Evolutionary conservation across 306 rosid genomes (phyloP), one percentile per base, ranked within the genome.

Genomic region (Inga oerstediana): DNA sequence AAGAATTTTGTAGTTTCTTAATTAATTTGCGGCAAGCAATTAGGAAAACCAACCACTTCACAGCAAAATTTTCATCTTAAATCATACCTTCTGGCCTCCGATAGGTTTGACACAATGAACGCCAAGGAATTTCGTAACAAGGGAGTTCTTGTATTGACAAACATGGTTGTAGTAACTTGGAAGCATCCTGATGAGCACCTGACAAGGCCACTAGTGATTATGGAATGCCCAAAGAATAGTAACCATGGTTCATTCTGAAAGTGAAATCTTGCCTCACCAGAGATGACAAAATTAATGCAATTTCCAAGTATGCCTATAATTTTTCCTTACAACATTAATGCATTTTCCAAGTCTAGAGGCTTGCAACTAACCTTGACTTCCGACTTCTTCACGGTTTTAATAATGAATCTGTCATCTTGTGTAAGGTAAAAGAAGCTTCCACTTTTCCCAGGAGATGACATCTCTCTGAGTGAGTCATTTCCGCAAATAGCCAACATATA

Each of bases 131-230:
- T 89, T 89, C 1, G 89, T 89, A n/a, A 89, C 86, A 75, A 89
- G 51, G 20, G 92, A 87, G 66, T 89, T 89, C 83, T 75, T 87
- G 89, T 87, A 80, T 77, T 85, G 92, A 83, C 41, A 74, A 79
- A 89, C 87, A 87, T 89, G 90, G 68, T 85, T 80, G 79, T 80
- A 65, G 84, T 89, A 89, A 83, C 86, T 85, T 3, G 85, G 84
- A 80, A 89, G 92, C 92, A 89, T 89, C 87, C 86, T 83, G 72
- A 87, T 87, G 49, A 89, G 90, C 84, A 89, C 90, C 92, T 89
- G 88, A 80, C 74, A 85, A 39, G 49, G 73, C 69, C 69, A 71
- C 89, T 81, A 80, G 77, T 67, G 83, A 73, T 74, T 44, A 80
- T 74, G 68, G 76, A 81, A 74, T 78, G 79, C 27, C 80, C 82